These are phyloP conservation scores for Ustilago cynodontis DNA, from an alignment of 1,284 basidiomycete species.

Conservation along the genomic window DNA sequence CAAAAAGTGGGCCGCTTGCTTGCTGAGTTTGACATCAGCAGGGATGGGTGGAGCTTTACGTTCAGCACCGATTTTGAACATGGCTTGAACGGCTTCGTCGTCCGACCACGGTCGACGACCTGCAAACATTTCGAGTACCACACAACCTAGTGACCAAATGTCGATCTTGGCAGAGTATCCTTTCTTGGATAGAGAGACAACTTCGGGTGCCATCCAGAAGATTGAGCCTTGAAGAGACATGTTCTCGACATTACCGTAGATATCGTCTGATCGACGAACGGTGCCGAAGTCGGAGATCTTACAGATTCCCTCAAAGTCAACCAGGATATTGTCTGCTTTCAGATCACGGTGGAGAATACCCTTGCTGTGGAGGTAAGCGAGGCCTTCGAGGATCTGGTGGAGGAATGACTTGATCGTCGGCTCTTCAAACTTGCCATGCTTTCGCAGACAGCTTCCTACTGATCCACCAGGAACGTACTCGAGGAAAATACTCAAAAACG, in stretches of 20 bases:
- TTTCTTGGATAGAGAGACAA: slow-evolving; percentile 81
- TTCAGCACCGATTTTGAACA: slow-evolving; percentile 90
- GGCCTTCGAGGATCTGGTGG: slow-evolving; percentile 87
- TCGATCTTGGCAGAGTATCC: slow-evolving; percentile 96
- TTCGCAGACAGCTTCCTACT: slow-evolving; percentile 89
- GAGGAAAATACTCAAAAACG: slow-evolving; percentile 95
- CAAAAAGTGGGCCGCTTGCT: slow-evolving; percentile 86
- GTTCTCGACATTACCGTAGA: slow-evolving; percentile 83
- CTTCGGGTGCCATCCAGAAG: slow-evolving; percentile 99
- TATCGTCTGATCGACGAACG: slow-evolving; percentile 74
- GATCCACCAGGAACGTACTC: slow-evolving; percentile 85
- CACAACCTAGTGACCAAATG: slow-evolving; percentile 98
- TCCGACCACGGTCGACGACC: slow-evolving; percentile 92
- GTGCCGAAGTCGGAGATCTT: slow-evolving; percentile 95
- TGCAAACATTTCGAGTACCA: slow-evolving; percentile 97
- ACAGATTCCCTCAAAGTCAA: slow-evolving; percentile 90
- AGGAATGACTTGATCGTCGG: slow-evolving; percentile 93
- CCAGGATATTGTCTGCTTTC: slow-evolving; percentile 98
- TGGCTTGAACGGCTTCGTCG: slow-evolving; percentile 88
- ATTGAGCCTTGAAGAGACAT: slow-evolving; percentile 90
- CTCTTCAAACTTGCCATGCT: slow-evolving; percentile 92
- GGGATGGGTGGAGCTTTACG: slow-evolving; percentile 90
- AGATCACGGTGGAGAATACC: slow-evolving; percentile 95
- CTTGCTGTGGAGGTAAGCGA: slow-evolving; percentile 91
- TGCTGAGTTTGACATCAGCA: slow-evolving; percentile 80